Evolutionary conservation across 768 basidiomycete genomes (phyloP).

Genomic region (Suillus placidus): DNA sequence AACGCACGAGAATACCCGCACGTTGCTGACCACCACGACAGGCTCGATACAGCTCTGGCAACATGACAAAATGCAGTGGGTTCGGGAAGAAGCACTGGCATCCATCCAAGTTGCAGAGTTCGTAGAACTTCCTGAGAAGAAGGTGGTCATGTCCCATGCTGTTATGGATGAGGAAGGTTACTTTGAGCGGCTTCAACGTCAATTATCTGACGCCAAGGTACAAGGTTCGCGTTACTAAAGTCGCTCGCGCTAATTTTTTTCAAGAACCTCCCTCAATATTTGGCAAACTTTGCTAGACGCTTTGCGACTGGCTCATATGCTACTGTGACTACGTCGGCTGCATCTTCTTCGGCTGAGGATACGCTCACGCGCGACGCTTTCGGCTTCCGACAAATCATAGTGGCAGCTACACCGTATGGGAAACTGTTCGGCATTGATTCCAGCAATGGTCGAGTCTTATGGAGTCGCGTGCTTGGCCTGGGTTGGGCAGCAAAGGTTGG

Average conservation of each 20-base stretch:
- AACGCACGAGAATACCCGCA: constrained; percentile 40
- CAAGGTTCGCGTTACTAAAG: background rate
- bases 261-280: constrained; percentile 72
- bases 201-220: constrained; percentile 64
- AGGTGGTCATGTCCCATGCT: constrained; percentile 36
- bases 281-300: constrained; percentile 65
- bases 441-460: constrained; percentile 72
- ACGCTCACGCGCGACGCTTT: constrained; percentile 71
- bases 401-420: constrained; percentile 69
- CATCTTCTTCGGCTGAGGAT: constrained; percentile 35
- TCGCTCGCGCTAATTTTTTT: background rate
- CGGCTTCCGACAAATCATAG: constrained; percentile 84
- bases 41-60: constrained; percentile 80
- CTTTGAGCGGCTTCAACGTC: constrained; percentile 52
- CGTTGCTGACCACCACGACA: constrained; percentile 67
- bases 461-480: constrained; percentile 77
- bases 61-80: constrained; percentile 64
- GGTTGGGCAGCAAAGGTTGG: constrained; percentile 66
- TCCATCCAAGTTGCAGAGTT: constrained; percentile 65
- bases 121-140: constrained; percentile 74
- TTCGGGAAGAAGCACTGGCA: constrained; percentile 78
- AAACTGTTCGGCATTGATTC: constrained; percentile 86
- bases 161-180: constrained; percentile 50
- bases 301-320: constrained; percentile 72
- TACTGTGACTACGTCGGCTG: constrained; percentile 37